A percentile compares a stretch with the other conserved stretches of the same genome.
Conservation (phyloP, 192 early-diverging fungal genomes). For the Gryganskiella cystojenkinii region DNA sequence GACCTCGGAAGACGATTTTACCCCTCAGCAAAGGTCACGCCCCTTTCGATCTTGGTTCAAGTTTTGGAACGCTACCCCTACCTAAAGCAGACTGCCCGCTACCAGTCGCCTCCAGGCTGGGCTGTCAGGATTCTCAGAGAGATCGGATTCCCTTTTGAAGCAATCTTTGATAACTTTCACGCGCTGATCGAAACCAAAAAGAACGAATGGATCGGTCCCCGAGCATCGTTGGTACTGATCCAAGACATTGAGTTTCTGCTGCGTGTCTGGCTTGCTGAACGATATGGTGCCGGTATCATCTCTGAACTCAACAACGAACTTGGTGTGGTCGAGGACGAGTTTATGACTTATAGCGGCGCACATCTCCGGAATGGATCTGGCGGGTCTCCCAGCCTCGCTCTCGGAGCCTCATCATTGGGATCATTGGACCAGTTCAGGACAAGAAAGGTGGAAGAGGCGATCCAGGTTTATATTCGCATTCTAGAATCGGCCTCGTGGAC, state of each 20-base stretch:
- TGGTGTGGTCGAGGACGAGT: conserved; percentile 28
- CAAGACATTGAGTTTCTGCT: conserved; percentile 49
- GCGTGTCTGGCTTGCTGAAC: conserved; percentile 38
- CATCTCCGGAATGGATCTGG: neutral
- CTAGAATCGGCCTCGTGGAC: conserved; percentile 49
- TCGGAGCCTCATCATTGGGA: conserved; percentile 22
- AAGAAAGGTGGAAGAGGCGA: conserved; percentile 29
- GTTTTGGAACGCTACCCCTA: conserved; percentile 45
- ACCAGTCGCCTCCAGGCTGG: conserved; percentile 30
- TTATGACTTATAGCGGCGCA: conserved; percentile 9
- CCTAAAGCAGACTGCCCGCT: conserved; percentile 31
- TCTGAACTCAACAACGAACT: conserved; percentile 37
- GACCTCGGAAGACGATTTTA: conserved; percentile 47
- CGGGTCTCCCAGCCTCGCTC: neutral
- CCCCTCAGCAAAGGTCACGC: conserved; percentile 42
- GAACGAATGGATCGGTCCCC: conserved; percentile 42
- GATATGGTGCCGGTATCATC: conserved; percentile 24
- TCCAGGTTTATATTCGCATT: conserved; percentile 37
- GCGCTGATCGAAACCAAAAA: conserved; percentile 41
- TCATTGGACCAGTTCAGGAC: conserved; percentile 39
- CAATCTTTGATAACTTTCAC: conserved; percentile 49
- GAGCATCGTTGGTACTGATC: conserved; percentile 38
- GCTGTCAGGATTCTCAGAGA: conserved; percentile 43
- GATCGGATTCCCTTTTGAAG: conserved; percentile 47
- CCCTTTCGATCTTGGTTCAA: conserved; percentile 42